These are phyloP conservation scores for Heliocybe sulcata DNA, from an alignment of 1,284 basidiomycete genomes.

Conservation along the genomic window DNA sequence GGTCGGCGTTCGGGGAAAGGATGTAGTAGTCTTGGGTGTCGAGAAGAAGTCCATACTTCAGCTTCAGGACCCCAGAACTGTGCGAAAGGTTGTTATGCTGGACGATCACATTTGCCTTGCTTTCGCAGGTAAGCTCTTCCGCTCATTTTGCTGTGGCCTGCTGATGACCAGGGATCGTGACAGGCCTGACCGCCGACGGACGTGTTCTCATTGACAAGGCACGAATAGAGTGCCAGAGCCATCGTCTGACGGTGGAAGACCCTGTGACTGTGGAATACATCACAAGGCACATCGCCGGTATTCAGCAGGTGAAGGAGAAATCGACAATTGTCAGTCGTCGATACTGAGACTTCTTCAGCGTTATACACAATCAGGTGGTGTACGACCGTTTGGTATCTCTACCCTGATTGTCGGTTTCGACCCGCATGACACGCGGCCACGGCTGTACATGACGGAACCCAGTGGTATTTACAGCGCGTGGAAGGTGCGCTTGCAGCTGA, in stretches of 20 bases:
- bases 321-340: not conserved
- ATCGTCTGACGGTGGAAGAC: conserved; percentile 96
- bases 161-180: conserved; percentile 2
- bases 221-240: conserved; percentile 95
- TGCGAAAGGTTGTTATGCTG: conserved; percentile 97
- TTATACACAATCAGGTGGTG: conserved; percentile 99
- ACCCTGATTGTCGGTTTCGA: conserved; percentile 98
- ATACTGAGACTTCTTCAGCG: conserved; percentile 36
- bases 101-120: conserved; percentile 98
- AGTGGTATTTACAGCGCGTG: conserved; percentile 97
- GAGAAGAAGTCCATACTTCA: conserved; percentile 99
- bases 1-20: conserved; percentile 94
- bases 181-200: conserved; percentile 96
- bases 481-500: conserved; percentile 62
- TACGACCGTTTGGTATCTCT: conserved; percentile 96
- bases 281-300: conserved; percentile 94
- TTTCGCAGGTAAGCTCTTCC: conserved; percentile 74
- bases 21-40: conserved; percentile 94
- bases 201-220: conserved; percentile 98
- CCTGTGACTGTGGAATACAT: conserved; percentile 99
- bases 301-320: conserved; percentile 75
- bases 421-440: conserved; percentile 83
- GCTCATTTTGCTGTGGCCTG: not conserved
- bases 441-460: conserved; percentile 96
- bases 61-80: conserved; percentile 95